Conservation (phyloP, 179 eudicot genomes). For the Vitellaria paradoxa region DNA sequence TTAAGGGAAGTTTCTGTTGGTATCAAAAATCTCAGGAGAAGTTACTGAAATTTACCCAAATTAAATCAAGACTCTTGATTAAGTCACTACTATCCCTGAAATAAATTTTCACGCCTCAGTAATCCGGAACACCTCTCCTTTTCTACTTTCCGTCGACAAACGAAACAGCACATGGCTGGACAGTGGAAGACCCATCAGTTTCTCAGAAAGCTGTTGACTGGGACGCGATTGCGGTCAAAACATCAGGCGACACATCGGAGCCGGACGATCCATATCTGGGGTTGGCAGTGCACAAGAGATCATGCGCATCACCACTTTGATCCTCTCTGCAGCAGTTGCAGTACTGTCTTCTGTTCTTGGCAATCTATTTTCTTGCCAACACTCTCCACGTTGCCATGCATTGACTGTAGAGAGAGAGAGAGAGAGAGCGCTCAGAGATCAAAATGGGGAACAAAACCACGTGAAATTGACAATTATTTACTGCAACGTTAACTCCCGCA, state of each 20-base stretch:
- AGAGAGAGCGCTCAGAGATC: not conserved
- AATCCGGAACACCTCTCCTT: too few relatives aligned
- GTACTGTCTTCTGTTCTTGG: not conserved
- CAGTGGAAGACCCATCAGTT: not conserved
- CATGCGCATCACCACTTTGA: not conserved
- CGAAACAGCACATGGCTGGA: too few relatives aligned
- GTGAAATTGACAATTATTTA: conserved; percentile 5
- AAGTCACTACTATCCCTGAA: too few relatives aligned
- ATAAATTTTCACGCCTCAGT: too few relatives aligned
- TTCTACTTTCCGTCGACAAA: too few relatives aligned
- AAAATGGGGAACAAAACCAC: not conserved
- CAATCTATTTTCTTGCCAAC: too few relatives aligned
- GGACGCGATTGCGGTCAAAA: not conserved
- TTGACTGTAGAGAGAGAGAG: not conserved
- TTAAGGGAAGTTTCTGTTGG: too few relatives aligned
- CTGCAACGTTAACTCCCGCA: not conserved
- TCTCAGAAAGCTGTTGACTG: not conserved
- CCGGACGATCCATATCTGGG: not conserved
- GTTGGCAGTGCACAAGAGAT: not conserved
- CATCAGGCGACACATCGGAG: not conserved
- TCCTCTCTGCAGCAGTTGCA: not conserved
- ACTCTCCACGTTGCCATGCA: too few relatives aligned
- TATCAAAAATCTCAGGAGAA: too few relatives aligned
- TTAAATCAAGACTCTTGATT: too few relatives aligned
- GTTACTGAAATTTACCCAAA: too few relatives aligned